Percentiles rank a stretch among this genome's conserved stretches.
Conservation (phyloP, 140 eudicot genomes). For the Flaveria floridana region DNA sequence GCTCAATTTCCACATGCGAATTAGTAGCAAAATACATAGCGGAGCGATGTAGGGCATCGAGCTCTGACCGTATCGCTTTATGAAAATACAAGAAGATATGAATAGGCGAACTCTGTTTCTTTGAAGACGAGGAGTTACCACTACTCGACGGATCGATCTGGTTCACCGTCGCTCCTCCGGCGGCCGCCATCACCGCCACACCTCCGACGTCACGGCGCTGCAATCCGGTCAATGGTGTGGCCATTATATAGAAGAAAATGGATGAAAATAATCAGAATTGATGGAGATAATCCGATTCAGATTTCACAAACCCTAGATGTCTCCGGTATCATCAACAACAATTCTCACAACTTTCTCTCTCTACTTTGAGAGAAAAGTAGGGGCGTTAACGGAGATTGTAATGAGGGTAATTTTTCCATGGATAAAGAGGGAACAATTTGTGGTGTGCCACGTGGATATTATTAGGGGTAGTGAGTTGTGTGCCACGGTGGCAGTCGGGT, state of each 20-base stretch:
- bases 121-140: conserved; percentile 14
- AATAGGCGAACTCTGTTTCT: conserved; percentile 60
- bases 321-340: conserved; percentile 32
- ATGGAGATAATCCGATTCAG: conserved; percentile 35
- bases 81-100: conserved; percentile 82
- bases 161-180: conserved; percentile 46
- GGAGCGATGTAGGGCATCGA: conserved; percentile 68
- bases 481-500: conserved; percentile 47
- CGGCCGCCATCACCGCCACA: conserved; percentile 58
- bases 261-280: not conserved
- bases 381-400: conserved; percentile 25
- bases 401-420: conserved; percentile 27
- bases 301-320: conserved; percentile 49
- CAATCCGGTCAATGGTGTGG: conserved; percentile 74
- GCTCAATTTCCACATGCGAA: conserved; percentile 56
- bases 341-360: conserved; percentile 22
- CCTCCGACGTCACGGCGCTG: conserved; percentile 65
- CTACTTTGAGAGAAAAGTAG: conserved; percentile 27
- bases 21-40: conserved; percentile 74
- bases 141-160: conserved; percentile 47
- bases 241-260: conserved; percentile 45
- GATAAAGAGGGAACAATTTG: conserved; percentile 53
- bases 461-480: conserved; percentile 17
- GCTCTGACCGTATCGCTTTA: conserved; percentile 81
- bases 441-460: conserved; percentile 68